Base-by-base conservation (phyloP, 1,284 basidiomycete genomes). In the Apiotrichum porosum region DNA sequence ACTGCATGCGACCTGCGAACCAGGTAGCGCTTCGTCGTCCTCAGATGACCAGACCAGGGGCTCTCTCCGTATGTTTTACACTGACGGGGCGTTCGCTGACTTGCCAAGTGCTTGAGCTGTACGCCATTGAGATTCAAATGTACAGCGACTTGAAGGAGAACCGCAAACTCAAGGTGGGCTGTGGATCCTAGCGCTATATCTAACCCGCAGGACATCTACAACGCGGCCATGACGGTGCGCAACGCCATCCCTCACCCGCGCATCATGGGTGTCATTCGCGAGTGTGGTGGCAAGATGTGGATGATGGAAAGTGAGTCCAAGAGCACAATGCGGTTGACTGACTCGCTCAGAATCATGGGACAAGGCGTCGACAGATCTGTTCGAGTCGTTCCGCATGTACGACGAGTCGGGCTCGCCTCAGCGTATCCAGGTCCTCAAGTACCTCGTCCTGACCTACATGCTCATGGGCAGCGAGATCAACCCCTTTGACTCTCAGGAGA, bases 261-360 rank as follows among this genome's bases (percentile, higher is more conserved):
- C 22, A 97, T 98, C 65, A 92, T 97, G 86, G 95, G 94, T 44
- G 88, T 97, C 45, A 98, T 99, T 73, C 90, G 93, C 65, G 95
- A 99, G 72, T 97, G 94, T 60, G 95, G 95, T 13, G 95, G 95
- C 9, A 99, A 98, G 76, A 99, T 99, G 95, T 97, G 95, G 90
- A 98, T 99, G 95, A 90, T 89, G 49, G 95, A 98, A 78, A 88
- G 93, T 87, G 69, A 62, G 85, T 78, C 9, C n/a, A n/a, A n/a
- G n/a, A n/a, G n/a, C n/a, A n/a, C n/a, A n/a, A n/a, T n/a, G n/a
- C n/a, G n/a, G n/a, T n/a, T n/a, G n/a, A n/a, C 51, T 55, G 42
- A 60, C 51, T 4, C 17, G 1, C 44, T 5, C 62, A 91, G 88
- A 88, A 56, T 86, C 95, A 75, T 99, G 94, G 93, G 86, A 87